Base-by-base conservation (phyloP, 2,329 filamentous ascomycete genomes). In the Diplodia sapinea region DNA sequence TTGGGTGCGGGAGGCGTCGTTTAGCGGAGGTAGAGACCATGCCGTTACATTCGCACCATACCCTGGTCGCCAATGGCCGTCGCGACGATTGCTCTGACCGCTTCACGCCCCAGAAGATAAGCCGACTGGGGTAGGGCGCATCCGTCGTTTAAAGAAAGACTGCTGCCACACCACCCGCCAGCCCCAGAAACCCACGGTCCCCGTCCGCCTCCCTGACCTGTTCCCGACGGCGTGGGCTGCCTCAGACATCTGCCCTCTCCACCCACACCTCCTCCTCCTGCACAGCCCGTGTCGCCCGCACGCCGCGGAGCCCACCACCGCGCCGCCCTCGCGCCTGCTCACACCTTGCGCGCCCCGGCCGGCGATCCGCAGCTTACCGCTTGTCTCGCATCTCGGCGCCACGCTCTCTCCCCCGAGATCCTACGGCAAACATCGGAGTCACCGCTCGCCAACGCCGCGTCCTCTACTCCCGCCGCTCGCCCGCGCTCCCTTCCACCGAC, bases 301-400 rank as follows among this genome's bases (percentile, higher is more conserved):
- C 31, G 11, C 54, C 54, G 31, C 51, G 36, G 36, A 12, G 29
- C 29, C 29, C 57, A 23, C 38, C 57, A 8, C 7, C 38, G 36
- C 38, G 8, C 40, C 40, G n/a, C 11, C 57, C 40, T n/a, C 38
- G 6, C 57, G 15, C 13, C 20, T 40, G 13, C 12, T 31, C 38
- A 29, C 36, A 33, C 56, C 12, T 31, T 23, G 40, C 36, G 31
- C 56, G 17, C 49, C 33, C 33, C 20, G 51, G 36, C 36, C 50
- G 62, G 50, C 62, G 50, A 65, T 64, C 61, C n/a, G 51, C 61
- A 47, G 61, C 61, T 54, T 54, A 64, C 61, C 59, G 17, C 49
- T 47, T 65, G 62, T 65, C 62, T 65, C 62, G 62, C 26, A 31
- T 33, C 62, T 57, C 52, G 64, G 40, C 51, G 49, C 40, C 52